Evolutionary conservation across 192 early-diverging fungal genomes (phyloP).

Genomic region (Geranomyces variabilis): DNA sequence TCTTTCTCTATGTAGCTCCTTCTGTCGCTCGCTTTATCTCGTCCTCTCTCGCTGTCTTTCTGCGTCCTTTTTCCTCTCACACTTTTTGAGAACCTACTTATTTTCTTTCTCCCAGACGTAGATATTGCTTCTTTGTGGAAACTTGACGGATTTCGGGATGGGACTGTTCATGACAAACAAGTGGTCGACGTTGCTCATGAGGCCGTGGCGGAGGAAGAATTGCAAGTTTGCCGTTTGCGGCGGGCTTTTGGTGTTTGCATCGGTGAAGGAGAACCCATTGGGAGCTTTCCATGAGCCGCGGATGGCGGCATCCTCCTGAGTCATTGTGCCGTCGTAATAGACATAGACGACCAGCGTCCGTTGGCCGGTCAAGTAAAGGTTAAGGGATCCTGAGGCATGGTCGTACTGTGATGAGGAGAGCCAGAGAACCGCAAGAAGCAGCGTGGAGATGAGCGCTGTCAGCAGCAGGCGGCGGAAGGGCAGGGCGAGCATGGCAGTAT

Average conservation of each 20-base stretch:
- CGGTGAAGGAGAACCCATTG: not conserved
- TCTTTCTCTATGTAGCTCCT: too few relatives aligned
- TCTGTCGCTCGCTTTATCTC: too few relatives aligned
- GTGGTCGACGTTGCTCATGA: constrained; percentile 12
- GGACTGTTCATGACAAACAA: constrained; percentile 17
- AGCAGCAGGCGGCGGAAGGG: too few relatives aligned
- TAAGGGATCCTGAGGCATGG: too few relatives aligned
- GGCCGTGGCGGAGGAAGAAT: constrained; percentile 16
- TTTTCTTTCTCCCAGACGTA: constrained; percentile 19
- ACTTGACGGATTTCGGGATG: not conserved
- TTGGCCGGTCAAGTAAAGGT: too few relatives aligned
- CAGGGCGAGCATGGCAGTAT: too few relatives aligned
- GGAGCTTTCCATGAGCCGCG: not conserved
- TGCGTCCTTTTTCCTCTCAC: too few relatives aligned
- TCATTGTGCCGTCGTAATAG: constrained; percentile 21
- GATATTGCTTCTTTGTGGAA: constrained; percentile 1
- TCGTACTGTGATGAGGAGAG: too few relatives aligned
- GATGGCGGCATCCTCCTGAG: not conserved
- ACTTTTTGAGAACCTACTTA: constrained; percentile 2
- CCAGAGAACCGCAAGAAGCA: too few relatives aligned
- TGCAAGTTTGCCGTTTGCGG: constrained; percentile 9
- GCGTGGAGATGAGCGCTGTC: too few relatives aligned
- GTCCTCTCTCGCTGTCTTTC: too few relatives aligned
- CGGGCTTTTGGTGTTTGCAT: not conserved
- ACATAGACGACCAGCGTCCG: constrained; percentile 19